These are phyloP conservation scores for Pseudotulostoma volvatum DNA, from an alignment of 495 filamentous ascomycete species.

Conservation along the genomic window DNA sequence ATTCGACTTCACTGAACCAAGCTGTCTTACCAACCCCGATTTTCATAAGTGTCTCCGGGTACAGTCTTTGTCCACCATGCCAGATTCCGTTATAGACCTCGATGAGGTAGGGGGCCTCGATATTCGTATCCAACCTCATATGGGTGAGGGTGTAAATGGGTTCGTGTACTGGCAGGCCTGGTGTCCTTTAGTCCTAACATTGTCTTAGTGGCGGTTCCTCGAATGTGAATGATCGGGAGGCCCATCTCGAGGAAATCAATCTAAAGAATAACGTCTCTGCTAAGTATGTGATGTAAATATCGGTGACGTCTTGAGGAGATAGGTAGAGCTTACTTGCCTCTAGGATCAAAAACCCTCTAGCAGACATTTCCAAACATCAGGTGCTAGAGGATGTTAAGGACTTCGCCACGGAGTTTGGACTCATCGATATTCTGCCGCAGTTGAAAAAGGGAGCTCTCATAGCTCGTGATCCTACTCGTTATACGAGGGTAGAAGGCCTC, in stretches of 20 bases:
- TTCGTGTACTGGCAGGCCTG: too few relatives aligned
- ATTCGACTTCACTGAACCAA: too few relatives aligned
- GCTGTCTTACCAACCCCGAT: too few relatives aligned
- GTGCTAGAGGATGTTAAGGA: slow-evolving; percentile 39
- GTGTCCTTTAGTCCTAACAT: too few relatives aligned
- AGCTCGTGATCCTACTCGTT: slow-evolving; percentile 40
- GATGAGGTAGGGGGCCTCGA: too few relatives aligned
- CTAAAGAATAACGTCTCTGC: slow-evolving; percentile 35
- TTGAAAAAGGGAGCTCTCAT: slow-evolving; percentile 47
- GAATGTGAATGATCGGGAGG: too few relatives aligned
- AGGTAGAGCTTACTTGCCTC: slow-evolving; percentile 2
- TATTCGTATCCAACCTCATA: too few relatives aligned
- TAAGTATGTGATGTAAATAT: slow-evolving; percentile 21
- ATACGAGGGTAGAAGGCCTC: slow-evolving; percentile 40
- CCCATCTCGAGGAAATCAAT: slow-evolving; percentile 24
- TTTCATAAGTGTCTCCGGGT: too few relatives aligned
- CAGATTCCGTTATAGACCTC: too few relatives aligned
- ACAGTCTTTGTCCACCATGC: too few relatives aligned
- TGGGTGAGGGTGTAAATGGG: too few relatives aligned
- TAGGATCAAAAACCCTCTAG: slow-evolving; percentile 47
- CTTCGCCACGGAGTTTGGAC: slow-evolving; percentile 32
- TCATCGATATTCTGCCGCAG: slow-evolving; percentile 30
- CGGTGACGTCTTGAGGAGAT: neutral
- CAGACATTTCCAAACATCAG: slow-evolving; percentile 32
- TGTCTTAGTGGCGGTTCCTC: too few relatives aligned